Percentiles rank a stretch among this genome's conserved stretches.
Evolutionary conservation across 139 green algal genomes (phyloP).

Genomic region (Haematococcus lacustris): DNA sequence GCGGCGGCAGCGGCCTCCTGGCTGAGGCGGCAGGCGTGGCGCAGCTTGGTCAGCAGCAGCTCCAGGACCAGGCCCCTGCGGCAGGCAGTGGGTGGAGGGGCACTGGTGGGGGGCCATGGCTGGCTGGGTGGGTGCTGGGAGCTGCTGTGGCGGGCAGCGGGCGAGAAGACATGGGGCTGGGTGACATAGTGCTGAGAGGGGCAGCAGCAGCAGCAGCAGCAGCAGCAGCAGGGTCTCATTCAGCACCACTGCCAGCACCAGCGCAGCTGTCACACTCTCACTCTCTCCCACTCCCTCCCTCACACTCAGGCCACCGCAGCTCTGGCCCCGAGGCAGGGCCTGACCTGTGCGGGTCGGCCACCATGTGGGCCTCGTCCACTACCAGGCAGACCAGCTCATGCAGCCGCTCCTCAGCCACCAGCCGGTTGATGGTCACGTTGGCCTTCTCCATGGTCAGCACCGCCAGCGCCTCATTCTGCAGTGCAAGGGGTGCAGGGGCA

Average conservation of each 20-base stretch:
- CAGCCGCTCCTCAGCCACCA: constrained; percentile 42
- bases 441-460: constrained; percentile 81
- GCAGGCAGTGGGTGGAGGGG: not conserved
- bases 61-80: constrained; percentile 75
- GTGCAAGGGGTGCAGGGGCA: not conserved
- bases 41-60: constrained; percentile 88
- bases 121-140: no score
- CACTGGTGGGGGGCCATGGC: not conserved
- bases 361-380: constrained; percentile 85
- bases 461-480: constrained; percentile 34
- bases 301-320: not conserved
- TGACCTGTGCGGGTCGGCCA: constrained; percentile 52
- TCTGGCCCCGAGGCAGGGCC: not conserved
- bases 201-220: not conserved
- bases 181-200: not conserved
- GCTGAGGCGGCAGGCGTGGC: constrained; percentile 1
- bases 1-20: no score
- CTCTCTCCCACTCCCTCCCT: not conserved
- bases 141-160: no score
- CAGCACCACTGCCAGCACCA: not conserved
- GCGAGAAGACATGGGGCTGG: no score
- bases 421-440: constrained; percentile 55
- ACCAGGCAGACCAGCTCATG: constrained; percentile 65
- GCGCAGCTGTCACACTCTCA: not conserved
- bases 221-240: not conserved